Evolutionary conservation across 2,329 filamentous ascomycete genomes (phyloP), one percentile per base, ranked within the genome.

Genomic region (Xenosphaeropsis pyriputrescens): DNA sequence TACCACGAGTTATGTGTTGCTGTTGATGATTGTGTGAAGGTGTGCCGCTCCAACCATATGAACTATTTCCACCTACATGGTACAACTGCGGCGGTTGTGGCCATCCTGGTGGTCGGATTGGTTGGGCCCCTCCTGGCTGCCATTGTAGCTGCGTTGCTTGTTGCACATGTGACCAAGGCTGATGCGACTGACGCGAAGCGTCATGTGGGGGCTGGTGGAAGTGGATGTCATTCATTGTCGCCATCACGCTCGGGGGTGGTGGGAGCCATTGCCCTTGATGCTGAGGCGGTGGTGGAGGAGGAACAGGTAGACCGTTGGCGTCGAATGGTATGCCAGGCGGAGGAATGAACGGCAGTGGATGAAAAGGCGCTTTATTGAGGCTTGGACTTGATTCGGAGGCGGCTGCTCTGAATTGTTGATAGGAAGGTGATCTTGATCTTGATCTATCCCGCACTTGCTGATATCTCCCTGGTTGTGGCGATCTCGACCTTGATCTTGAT

Each of bases 361-460:
- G 22, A 11, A 26, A 26, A 5, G 22, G 8, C 3, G 22, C 8
- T 6, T 11, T 11, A 26, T 26, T 26, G n/a, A 50, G 49, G 9
- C 44, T 48, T 7, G 43, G 45, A 37, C 49, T 47, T 26, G 8
- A 3, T 26, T 6, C 22, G 22, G 22, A 39, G 45, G 50, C 13
- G 39, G 39, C 35, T 45, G 47, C 17, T 49, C 47, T 26, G 29
- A 48, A 48, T 8, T 45, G 43, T 11, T 41, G 38, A 16, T 40
- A 42, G 33, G 44, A 43, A 22, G 32, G 36, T 17, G 46, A 44
- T 31, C 37, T 44, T 17, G 46, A 44, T 31, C 37, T 44, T n/a
- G 46, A 47, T 26, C 45, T 47, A 26, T 26, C 12, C 5, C 12
- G 22, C 22, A 26, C 22, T 26, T 26, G 22, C 22, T 26, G 22